Evolutionary conservation across 2,329 filamentous ascomycete species (phyloP), one percentile per base, ranked within the genome.

Genomic region (Trichoderma atrobrunneum): DNA sequence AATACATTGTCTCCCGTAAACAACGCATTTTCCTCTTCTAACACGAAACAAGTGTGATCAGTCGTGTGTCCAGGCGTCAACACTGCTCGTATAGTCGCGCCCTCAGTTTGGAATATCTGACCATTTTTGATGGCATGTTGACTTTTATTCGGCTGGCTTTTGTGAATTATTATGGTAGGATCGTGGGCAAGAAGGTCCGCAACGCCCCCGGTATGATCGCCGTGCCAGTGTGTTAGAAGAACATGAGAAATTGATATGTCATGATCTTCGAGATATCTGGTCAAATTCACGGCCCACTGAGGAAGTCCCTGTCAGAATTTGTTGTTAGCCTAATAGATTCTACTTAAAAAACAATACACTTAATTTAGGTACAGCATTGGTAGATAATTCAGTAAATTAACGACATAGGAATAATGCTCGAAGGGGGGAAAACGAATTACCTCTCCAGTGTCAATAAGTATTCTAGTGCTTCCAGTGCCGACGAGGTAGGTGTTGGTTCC

Each of bases 1-100:
- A 94, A 84, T 6, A 93, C 89, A 76, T 93, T 93, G 80, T 94
- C 92, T 4, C 90, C 92, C 0, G 91, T 93, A 79, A 94, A 93
- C 78, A 93, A 86, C 18, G 90, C 89, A 48, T 64, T 48, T 7
- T 64, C 36, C 10, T 64, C 61, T 30, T 64, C 61, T 5, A 64
- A 16, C 3, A 64, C 10, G 61, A 64, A 64, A 16, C 61, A 64
- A 11, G 34, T 30, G 28, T 64, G 61, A 43, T 64, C 61, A 12
- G 16, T 26, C 0, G 61, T 30, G 7, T 64, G 61, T 12, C 61
- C 61, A n/a, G 61, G 61, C 16, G 61, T 43, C 16, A 12, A 18
- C 7, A 64, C 36, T 18, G 61, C 61, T 7, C 61, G 61, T 28
- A 64, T 4, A 48, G 61, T 64, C 1, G 61, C 61, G 11, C 61